phyloP scores from a whole-genome alignment of 1,284 basidiomycete genomes.

The Hemileccinum hortonii region DNA sequence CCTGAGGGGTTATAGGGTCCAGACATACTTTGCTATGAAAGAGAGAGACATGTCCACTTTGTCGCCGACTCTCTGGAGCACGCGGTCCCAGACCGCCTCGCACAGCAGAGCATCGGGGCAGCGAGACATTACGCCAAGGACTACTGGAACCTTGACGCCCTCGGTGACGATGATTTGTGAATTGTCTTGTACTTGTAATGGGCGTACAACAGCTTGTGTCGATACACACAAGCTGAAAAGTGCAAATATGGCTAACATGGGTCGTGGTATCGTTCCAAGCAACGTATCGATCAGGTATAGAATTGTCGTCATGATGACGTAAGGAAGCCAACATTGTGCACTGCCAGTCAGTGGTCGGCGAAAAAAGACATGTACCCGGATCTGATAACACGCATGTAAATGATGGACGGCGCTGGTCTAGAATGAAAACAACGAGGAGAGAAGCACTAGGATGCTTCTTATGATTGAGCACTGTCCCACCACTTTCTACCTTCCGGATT shows the following conservation, averaged over 20 bases:
- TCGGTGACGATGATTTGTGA: slow-evolving; percentile 19
- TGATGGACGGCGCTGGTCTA: slow-evolving; percentile 11
- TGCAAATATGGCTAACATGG: slow-evolving; percentile 26
- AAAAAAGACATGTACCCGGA: slow-evolving; percentile 13
- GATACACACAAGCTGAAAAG: slow-evolving; percentile 16
- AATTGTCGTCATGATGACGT: slow-evolving; percentile 31
- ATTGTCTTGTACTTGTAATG: slow-evolving; percentile 30
- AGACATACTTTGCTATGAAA: slow-evolving; percentile 67
- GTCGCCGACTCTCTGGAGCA: slow-evolving; percentile 57
- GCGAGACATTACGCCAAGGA: slow-evolving; percentile 74
- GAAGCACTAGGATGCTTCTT: slow-evolving; percentile 33
- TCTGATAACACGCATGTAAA: slow-evolving; percentile 13
- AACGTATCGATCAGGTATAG: slow-evolving; percentile 3
- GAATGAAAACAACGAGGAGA: slow-evolving; percentile 34
- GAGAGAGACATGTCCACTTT: slow-evolving; percentile 71
- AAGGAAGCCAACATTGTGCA: slow-evolving; percentile 13
- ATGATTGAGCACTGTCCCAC: slow-evolving; percentile 61
- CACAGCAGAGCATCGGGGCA: slow-evolving; percentile 79
- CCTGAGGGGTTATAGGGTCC: slow-evolving; percentile 1
- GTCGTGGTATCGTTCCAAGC: slow-evolving; percentile 20
- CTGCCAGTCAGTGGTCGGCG: slow-evolving; percentile 3
- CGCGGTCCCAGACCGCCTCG: slow-evolving; percentile 74
- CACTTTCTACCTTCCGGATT: slow-evolving; percentile 63
- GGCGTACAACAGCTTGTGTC: slow-evolving; percentile 16
- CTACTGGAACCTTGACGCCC: slow-evolving; percentile 53